A percentile compares a stretch with the other conserved stretches of the same genome.
Evolutionary conservation across 2,329 filamentous ascomycete species (phyloP).

Genomic region (Emergomyces pasteurianus): DNA sequence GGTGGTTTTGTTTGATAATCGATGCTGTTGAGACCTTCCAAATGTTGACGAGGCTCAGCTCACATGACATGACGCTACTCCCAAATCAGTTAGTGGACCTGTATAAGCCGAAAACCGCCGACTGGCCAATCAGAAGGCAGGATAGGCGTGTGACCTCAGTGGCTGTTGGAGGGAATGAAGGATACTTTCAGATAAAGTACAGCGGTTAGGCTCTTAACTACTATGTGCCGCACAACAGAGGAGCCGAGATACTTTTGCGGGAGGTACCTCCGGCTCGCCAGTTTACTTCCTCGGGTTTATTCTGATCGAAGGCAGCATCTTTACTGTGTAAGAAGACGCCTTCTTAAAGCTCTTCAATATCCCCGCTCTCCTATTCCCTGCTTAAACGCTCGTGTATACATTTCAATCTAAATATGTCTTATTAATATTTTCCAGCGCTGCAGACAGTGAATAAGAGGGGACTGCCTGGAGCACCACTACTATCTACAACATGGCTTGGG

Average conservation of each 20-base stretch:
- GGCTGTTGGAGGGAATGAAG: neutral
- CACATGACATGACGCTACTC: constrained; percentile 6
- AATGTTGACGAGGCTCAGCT: neutral
- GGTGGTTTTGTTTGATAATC: neutral
- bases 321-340: too few species aligned
- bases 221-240: neutral
- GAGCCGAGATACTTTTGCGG: neutral
- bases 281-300: neutral
- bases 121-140: constrained; percentile 3
- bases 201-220: neutral
- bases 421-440: neutral
- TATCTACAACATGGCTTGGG: constrained; percentile 30
- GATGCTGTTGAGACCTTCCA: neutral
- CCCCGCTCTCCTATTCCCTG: neutral
- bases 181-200: neutral
- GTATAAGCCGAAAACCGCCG: constrained; percentile 5
- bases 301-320: neutral
- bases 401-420: neutral
- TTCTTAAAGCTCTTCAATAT: too few species aligned
- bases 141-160: neutral
- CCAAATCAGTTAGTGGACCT: neutral
- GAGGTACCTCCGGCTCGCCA: neutral
- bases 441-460: neutral
- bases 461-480: neutral
- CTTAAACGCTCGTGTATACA: neutral